Base-by-base conservation (phyloP, 1,284 basidiomycete genomes). In the Papiliotrema terrestris region DNA sequence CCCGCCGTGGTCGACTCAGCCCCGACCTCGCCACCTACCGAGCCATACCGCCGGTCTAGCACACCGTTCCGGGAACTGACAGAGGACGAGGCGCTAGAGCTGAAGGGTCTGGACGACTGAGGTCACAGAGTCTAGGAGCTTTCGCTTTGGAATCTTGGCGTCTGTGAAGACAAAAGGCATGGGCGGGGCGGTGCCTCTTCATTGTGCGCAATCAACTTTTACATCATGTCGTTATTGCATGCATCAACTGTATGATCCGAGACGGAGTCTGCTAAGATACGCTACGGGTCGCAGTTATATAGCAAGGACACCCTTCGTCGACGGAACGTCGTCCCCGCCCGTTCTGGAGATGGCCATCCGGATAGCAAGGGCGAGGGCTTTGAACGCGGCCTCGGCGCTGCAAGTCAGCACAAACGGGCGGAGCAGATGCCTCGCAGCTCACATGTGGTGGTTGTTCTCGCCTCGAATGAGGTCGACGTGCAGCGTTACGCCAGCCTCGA, bases 371-470 rank as follows among this genome's bases (percentile, higher is more conserved):
- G 95, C 96, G 25, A 98, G 78, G 0, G 95, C 95, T 78, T 98
- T 99, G 84, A 99, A 98, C 6, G 94, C 91, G 4, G 93, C 91
- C 77, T 99, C 96, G 35, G 93, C 85, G 57, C 95, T 93, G 20
- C n/a, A 46, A 3, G 13, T 41, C 23, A 47, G 25, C 29, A 35
- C 6, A 13, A 26, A 8, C 11, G 8, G 14, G 22, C 25, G 29
- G 14, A 20, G 44, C 13, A 22, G 13, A 6, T 32, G 29, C 11
- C 29, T 32, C 29, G 5, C 14, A 13, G 77, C 85, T 60, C 69
- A 92, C 93, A 89, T 85, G 78, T 98, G 96, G 76, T 99, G 96
- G 74, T 99, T 96, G 78, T 99, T 99, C 66, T 91, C 87, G 49
- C 96, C 96, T 35, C 92, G 82, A 52, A 99, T 81, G 41, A 89